Evolutionary conservation across 306 rosid species (phyloP).

Genomic region (Astragalus membranaceus): DNA sequence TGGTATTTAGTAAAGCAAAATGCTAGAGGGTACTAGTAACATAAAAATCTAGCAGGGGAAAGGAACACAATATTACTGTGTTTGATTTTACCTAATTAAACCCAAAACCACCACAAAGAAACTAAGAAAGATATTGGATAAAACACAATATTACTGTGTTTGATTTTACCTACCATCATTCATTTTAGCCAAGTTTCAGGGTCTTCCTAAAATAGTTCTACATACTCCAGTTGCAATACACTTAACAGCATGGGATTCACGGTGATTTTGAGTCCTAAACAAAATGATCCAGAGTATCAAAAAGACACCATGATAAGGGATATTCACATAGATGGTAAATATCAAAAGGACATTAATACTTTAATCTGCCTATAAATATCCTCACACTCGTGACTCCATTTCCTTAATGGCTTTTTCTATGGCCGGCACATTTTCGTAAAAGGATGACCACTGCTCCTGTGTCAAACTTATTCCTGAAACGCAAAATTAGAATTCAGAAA

Average conservation of each 20-base stretch:
- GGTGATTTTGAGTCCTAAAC: conserved; percentile 3
- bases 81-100: background rate
- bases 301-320: background rate
- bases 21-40: background rate
- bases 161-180: background rate
- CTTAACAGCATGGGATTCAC: conserved; percentile 8
- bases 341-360: conserved; percentile 4
- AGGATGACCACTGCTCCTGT: conserved; percentile 76
- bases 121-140: background rate
- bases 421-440: conserved; percentile 66
- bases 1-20: background rate
- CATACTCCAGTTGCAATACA: conserved; percentile 11
- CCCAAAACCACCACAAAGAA: background rate
- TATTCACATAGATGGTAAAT: background rate
- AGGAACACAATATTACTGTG: too few relatives aligned
- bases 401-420: conserved; percentile 69
- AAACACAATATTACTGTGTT: background rate
- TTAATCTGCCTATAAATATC: background rate
- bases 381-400: conserved; percentile 44
- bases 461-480: conserved; percentile 89
- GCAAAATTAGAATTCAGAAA: conserved; percentile 2
- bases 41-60: background rate
- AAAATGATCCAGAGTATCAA: conserved; percentile 19
- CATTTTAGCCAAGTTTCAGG: background rate
- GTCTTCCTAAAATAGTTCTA: conserved; percentile 16